These are phyloP conservation scores for Didymosphaeria variabile DNA, from an alignment of 2,329 filamentous ascomycete species.

Conservation along the genomic window DNA sequence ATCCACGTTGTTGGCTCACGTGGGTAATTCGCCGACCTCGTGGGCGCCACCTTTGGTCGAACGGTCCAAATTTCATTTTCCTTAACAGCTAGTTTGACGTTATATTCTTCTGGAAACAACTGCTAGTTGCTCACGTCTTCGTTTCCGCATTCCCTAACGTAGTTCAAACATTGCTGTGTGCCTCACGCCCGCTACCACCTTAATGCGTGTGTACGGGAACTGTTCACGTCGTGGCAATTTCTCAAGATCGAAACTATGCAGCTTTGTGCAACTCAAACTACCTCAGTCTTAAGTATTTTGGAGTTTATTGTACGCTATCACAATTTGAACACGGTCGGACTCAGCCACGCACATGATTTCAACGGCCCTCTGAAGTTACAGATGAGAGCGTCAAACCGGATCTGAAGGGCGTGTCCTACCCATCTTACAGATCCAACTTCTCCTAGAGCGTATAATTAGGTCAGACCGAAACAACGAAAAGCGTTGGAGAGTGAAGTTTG, in stretches of 20 bases:
- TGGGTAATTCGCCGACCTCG: neutral
- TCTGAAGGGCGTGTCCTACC: no score
- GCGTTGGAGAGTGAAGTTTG: no score
- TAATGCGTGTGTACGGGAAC: neutral
- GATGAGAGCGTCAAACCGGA: no score
- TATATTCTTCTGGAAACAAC: neutral
- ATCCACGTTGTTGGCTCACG: neutral
- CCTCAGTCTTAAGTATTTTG: neutral
- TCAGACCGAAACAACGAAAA: no score
- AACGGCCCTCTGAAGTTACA: no score
- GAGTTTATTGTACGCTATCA: neutral
- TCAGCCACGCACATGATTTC: neutral
- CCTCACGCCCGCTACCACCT: neutral
- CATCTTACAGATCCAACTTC: neutral
- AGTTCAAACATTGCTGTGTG: neutral
- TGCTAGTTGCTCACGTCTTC: neutral
- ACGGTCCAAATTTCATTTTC: neutral
- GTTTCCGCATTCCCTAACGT: neutral
- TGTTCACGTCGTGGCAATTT: neutral
- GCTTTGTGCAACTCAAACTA: neutral
- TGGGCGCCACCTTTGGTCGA: neutral
- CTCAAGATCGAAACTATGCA: neutral
- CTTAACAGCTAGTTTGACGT: neutral
- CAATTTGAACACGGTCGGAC: neutral
- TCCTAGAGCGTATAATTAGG: no score